Conservation (phyloP, 805 yeast genomes). For the Suhomyces sp. region DNA sequence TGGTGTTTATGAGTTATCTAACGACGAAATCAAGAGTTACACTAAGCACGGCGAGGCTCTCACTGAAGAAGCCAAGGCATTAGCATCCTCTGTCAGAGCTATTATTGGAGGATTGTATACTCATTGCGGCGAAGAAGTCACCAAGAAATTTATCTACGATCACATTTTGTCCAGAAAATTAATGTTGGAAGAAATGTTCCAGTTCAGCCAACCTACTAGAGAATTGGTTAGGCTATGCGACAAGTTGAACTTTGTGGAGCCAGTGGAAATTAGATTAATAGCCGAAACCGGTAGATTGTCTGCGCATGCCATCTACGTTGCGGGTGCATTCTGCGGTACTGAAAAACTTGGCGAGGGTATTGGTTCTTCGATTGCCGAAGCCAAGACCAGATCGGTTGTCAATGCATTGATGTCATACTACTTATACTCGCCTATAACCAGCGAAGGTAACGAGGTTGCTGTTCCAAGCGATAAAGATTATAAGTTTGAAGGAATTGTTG, state of each 20-base stretch:
- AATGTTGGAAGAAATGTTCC: conserved; percentile 69
- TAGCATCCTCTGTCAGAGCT: conserved; percentile 74
- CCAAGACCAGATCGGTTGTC: conserved; percentile 88
- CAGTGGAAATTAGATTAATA: conserved; percentile 69
- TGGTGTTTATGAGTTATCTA: conserved; percentile 48
- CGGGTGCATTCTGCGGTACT: conserved; percentile 85
- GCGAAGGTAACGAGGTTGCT: conserved; percentile 38
- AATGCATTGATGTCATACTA: conserved; percentile 90
- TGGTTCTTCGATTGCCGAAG: conserved; percentile 86
- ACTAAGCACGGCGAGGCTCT: conserved; percentile 17
- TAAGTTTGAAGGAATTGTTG: conserved; percentile 40
- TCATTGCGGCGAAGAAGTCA: conserved; percentile 60
- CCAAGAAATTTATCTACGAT: conserved; percentile 65
- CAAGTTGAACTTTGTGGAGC: conserved; percentile 68
- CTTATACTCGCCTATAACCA: conserved; percentile 75
- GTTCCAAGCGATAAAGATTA: conserved; percentile 59
- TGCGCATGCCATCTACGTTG: conserved; percentile 79
- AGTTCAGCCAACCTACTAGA: conserved; percentile 81
- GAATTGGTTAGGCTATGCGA: conserved; percentile 75
- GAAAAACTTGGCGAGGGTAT: conserved; percentile 90
- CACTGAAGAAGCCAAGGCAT: conserved; percentile 44
- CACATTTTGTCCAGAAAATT: conserved; percentile 83
- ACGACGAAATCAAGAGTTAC: conserved; percentile 18
- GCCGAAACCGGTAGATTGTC: conserved; percentile 94
- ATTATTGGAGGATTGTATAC: conserved; percentile 80